Evolutionary conservation across 176 grass and related monocot genomes (phyloP).

Genomic region (Avena atlantica): DNA sequence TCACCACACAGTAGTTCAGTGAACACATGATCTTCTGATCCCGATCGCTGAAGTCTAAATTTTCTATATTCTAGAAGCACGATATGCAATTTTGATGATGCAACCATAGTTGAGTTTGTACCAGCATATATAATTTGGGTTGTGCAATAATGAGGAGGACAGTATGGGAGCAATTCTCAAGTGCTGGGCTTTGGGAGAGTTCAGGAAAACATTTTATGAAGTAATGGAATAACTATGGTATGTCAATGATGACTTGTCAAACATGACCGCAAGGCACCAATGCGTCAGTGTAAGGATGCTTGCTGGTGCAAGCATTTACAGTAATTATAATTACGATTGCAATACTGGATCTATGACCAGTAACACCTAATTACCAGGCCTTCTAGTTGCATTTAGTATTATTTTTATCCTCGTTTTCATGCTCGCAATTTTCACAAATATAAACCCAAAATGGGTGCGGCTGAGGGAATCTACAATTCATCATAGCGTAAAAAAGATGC

Average conservation of each 20-base stretch:
- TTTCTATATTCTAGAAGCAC: neutral
- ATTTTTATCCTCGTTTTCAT: neutral
- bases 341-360: neutral
- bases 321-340: neutral
- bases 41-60: slow-evolving; percentile 5
- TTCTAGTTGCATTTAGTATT: slow-evolving; percentile 4
- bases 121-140: neutral
- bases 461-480: neutral
- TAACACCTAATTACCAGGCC: neutral
- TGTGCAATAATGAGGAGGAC: too few species aligned
- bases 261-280: neutral
- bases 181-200: too few species aligned
- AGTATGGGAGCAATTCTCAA: neutral
- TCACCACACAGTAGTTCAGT: neutral
- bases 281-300: too few species aligned
- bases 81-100: neutral
- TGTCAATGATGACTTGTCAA: neutral
- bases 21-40: neutral
- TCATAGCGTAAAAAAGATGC: neutral
- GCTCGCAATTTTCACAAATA: neutral
- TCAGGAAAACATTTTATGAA: neutral
- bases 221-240: neutral
- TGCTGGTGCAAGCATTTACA: neutral
- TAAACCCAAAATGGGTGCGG: neutral
- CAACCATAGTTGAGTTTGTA: neutral